Conservation (phyloP, 306 rosid genomes). For the Sicyos edulis region DNA sequence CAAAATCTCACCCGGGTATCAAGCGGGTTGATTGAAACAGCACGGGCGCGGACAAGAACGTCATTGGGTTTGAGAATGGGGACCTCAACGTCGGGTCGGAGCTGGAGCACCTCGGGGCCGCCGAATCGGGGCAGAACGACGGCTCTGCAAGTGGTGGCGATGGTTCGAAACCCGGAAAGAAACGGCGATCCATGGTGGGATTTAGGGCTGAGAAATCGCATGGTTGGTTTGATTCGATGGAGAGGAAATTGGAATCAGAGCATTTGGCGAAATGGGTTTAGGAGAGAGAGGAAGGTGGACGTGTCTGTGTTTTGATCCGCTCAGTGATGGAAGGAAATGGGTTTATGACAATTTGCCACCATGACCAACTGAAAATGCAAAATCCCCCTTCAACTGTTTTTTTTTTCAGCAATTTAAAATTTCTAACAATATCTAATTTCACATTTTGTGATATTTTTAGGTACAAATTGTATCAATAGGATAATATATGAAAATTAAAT, state of each 20-base stretch:
- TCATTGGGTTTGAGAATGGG: conserved; percentile 60
- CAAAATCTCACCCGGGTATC: conserved; percentile 60
- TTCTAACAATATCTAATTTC: too few species aligned
- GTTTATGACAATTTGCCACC: not conserved
- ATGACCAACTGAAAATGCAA: not conserved
- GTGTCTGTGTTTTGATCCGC: conserved; percentile 62
- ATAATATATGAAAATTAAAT: too few species aligned
- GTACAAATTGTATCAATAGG: too few species aligned
- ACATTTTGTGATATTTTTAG: too few species aligned
- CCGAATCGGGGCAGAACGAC: conserved; percentile 71
- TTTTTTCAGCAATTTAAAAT: too few species aligned
- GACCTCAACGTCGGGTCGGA: conserved; percentile 39
- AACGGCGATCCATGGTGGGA: conserved; percentile 9
- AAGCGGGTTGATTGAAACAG: conserved; percentile 77
- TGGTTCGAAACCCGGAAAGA: conserved; percentile 23
- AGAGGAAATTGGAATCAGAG: not conserved
- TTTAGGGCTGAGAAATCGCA: conserved; percentile 23
- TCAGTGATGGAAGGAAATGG: not conserved
- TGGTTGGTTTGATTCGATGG: not conserved
- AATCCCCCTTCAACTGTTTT: not conserved
- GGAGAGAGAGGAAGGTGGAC: conserved; percentile 29
- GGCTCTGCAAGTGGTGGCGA: conserved; percentile 59
- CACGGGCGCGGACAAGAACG: conserved; percentile 53
- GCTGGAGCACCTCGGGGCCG: conserved; percentile 60
- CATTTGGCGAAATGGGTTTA: not conserved